Base-by-base conservation (phyloP, 2,329 filamentous ascomycete species). In the Anisogramma anomala region DNA sequence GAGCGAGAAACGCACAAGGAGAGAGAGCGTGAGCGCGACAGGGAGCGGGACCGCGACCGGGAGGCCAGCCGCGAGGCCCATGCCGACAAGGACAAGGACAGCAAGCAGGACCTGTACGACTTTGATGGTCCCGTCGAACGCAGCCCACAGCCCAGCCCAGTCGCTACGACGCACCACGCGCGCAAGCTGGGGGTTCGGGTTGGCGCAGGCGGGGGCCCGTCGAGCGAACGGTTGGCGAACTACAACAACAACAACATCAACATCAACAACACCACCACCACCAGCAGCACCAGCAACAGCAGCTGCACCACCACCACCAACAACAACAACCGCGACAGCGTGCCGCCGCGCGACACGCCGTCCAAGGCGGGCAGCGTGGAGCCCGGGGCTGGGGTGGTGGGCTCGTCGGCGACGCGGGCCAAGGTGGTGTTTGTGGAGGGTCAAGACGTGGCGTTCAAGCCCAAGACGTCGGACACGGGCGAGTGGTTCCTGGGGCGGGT, bases 401-500 rank as follows among this genome's bases (percentile, higher is more conserved):
- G 63, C 4, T 60, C 64, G 2, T 63, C 61, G 41, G 54, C 50
- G 39, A 58, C 54, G 48, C 62, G 62, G 15, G 65, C 70, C 43
- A 77, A 75, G 54, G 65, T 78, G 20, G 62, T 68, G 11, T 81
- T 79, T 49, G 62, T 66, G 43, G 72, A 74, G 49, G 72, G 72
- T n/a, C 76, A 79, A 48, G 71, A 78, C 44, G 77, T 82, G 4
- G 77, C 77, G 0, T 82, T 81, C 60, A 77, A 75, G 51, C 72
- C 76, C 1, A 79, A 78, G 53, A 65, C 61, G 36, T 62, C 56
- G 50, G 69, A 66, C 56, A 73, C 57, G 55, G 65, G 60, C 3
- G 79, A 82, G 50, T 83, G 78, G 69, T 88, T 88, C 41, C 73
- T 88, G 35, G 84, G 84, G 37, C 81, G 82, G 45, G 84, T 89